phyloP scores from a whole-genome alignment of 495 filamentous ascomycete genomes.

The Penicillium silybi region DNA sequence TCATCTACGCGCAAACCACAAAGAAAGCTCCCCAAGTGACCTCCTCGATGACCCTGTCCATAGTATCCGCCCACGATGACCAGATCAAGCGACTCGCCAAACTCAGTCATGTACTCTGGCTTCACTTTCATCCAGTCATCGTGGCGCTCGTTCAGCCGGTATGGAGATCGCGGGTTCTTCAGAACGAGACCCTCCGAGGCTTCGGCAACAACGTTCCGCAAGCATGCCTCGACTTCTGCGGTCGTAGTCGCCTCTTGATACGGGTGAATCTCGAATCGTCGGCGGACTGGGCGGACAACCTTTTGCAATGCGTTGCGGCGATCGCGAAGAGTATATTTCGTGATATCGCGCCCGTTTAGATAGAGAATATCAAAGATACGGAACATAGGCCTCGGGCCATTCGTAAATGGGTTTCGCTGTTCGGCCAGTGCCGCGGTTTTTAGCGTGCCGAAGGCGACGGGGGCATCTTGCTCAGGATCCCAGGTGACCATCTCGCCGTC shows the following conservation, averaged over 20 bases:
- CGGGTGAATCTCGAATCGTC: slow-evolving; percentile 79
- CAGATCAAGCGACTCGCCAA: slow-evolving; percentile 88
- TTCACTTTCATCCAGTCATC: slow-evolving; percentile 99
- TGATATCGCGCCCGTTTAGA: slow-evolving; percentile 75
- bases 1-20: slow-evolving; percentile 79
- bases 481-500: slow-evolving; percentile 99
- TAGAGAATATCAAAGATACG: slow-evolving; percentile 88
- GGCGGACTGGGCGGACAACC: slow-evolving; percentile 59
- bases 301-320: slow-evolving; percentile 70
- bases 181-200: slow-evolving; percentile 88
- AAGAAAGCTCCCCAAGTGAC: slow-evolving; percentile 76
- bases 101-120: slow-evolving; percentile 97
- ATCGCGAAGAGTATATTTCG: slow-evolving; percentile 78
- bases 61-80: slow-evolving; percentile 91
- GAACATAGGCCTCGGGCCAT: slow-evolving; percentile 74
- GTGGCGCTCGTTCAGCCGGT: slow-evolving; percentile 85
- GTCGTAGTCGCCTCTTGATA: slow-evolving; percentile 63
- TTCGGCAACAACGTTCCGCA: slow-evolving; percentile 81
- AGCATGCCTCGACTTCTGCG: slow-evolving; percentile 68
- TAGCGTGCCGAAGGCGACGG: slow-evolving; percentile 86
- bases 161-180: slow-evolving; percentile 86
- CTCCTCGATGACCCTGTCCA: slow-evolving; percentile 80
- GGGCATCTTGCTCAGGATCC: slow-evolving; percentile 82
- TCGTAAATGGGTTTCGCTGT: slow-evolving; percentile 71
- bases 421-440: slow-evolving; percentile 86